Evolutionary conservation across 495 filamentous ascomycete species (phyloP).

Genomic region (Recurvomyces mirabilis): DNA sequence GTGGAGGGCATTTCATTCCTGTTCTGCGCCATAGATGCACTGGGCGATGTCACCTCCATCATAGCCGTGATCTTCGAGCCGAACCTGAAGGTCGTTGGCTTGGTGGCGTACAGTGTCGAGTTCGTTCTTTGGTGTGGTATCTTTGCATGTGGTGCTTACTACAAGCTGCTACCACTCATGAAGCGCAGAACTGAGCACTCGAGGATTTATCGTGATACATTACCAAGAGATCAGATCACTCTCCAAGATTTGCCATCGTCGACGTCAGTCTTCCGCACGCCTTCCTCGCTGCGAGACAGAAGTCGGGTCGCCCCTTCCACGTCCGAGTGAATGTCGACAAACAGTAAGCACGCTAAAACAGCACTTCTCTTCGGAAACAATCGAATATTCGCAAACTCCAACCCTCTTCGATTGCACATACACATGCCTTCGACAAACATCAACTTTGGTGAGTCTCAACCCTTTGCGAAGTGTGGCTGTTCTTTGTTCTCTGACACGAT

Average conservation of each 20-base stretch:
- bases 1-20: slow-evolving; percentile 56
- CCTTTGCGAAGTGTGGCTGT: neutral
- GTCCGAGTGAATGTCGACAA: neutral
- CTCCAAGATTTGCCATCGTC: slow-evolving; percentile 45
- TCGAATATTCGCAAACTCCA: neutral
- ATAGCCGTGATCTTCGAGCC: slow-evolving; percentile 50
- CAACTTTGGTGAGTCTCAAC: neutral
- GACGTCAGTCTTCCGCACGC: slow-evolving; percentile 30
- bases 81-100: slow-evolving; percentile 42
- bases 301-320: slow-evolving; percentile 4
- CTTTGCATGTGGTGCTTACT: slow-evolving; percentile 48
- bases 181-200: slow-evolving; percentile 9
- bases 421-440: too few relatives aligned
- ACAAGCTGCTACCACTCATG: slow-evolving; percentile 47
- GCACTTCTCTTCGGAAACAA: too few relatives aligned
- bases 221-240: slow-evolving; percentile 23
- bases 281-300: slow-evolving; percentile 35
- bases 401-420: too few relatives aligned
- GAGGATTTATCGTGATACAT: neutral
- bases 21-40: slow-evolving; percentile 54
- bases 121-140: slow-evolving; percentile 51
- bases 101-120: slow-evolving; percentile 53
- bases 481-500: too few relatives aligned
- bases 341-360: too few relatives aligned
- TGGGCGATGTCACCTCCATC: slow-evolving; percentile 51